Evolutionary conservation across 768 basidiomycete species (phyloP), one percentile per base, ranked within the genome.

Genomic region (Leccinum rimulosum): DNA sequence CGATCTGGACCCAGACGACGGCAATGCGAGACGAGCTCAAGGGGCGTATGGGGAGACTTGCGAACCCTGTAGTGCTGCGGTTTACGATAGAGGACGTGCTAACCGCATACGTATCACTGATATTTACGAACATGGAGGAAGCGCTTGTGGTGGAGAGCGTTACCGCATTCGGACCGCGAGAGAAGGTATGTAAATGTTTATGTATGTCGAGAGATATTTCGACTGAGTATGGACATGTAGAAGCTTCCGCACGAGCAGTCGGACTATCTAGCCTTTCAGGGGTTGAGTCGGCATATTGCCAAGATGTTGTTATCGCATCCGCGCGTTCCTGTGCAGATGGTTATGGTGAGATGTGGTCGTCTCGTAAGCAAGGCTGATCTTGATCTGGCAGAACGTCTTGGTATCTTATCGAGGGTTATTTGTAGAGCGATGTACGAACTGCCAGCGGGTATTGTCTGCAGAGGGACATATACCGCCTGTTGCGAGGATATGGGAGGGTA

Each of bases 391-490:
- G 85, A 76, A 67, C 38, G 72, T 87, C 25, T 77, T 89, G 22
- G 70, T 72, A 5, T 77, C 83, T 0, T 92, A 91, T 68, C 75
- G 76, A 33, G 79, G 77, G 6, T 71, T 92, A 25, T 91, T 91
- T 63, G 74, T 84, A 52, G 80, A 83, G 33, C 80, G 75, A 3
- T 93, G 90, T 64, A 71, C 72, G 25, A 73, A 69, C 31, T 93
- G 90, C 65, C 75, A 80, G 51, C 83, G 89, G 17, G 85, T 91
- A 28, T 73, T 91, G 22, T 86, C 87, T 0, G 75, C 77, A 2
- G 88, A 91, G 63, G 86, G 85, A 0, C 87, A 91, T 68, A 77
- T 88, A 8, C 90, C 89, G 1, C 85, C 88, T 0, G 86, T 90
- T 3, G 85, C 83, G 31, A 80, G 88, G 48, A 66, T 81, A 28